These are phyloP conservation scores for Allium sativum DNA, from an alignment of 106 monocot species.

Conservation along the genomic window DNA sequence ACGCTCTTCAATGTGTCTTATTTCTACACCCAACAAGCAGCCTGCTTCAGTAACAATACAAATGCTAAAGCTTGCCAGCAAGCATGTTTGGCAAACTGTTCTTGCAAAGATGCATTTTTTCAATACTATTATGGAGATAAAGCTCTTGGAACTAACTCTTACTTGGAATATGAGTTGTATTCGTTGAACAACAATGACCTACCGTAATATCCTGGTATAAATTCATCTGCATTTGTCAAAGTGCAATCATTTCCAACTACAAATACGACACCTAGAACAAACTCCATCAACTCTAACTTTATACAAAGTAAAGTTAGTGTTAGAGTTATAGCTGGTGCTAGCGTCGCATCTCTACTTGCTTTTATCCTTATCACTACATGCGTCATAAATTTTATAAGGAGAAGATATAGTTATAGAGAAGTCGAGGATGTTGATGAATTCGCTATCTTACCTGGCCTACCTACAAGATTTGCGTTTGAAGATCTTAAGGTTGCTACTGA, in stretches of 20 bases:
- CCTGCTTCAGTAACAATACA: not conserved
- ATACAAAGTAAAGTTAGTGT: not conserved
- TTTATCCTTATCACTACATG: not conserved
- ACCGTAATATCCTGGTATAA: not conserved
- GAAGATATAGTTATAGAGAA: slow-evolving; percentile 4
- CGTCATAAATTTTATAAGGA: not conserved
- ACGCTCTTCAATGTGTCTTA: slow-evolving; percentile 19
- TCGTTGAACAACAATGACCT: slow-evolving; percentile 11
- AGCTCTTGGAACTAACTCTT: slow-evolving; percentile 1
- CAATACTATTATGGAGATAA: not conserved
- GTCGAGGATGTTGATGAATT: slow-evolving; percentile 20
- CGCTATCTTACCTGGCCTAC: too few relatives aligned
- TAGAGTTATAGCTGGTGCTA: not conserved
- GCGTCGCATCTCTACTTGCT: not conserved
- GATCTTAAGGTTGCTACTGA: too few relatives aligned
- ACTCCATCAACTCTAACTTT: too few relatives aligned
- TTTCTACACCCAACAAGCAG: slow-evolving; percentile 7
- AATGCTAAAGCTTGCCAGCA: slow-evolving; percentile 8
- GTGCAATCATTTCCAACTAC: slow-evolving; percentile 5
- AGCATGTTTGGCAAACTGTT: slow-evolving; percentile 17
- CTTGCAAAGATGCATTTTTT: slow-evolving; percentile 15
- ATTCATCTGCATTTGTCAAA: slow-evolving; percentile 19
- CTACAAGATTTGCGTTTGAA: too few relatives aligned
- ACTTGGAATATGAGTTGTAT: slow-evolving; percentile 13
- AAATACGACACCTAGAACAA: not conserved